Percentiles rank a stretch among this genome's conserved stretches.
phyloP scores from a whole-genome alignment of 2,329 filamentous ascomycete species.

The Colletotrichum echinochloae region DNA sequence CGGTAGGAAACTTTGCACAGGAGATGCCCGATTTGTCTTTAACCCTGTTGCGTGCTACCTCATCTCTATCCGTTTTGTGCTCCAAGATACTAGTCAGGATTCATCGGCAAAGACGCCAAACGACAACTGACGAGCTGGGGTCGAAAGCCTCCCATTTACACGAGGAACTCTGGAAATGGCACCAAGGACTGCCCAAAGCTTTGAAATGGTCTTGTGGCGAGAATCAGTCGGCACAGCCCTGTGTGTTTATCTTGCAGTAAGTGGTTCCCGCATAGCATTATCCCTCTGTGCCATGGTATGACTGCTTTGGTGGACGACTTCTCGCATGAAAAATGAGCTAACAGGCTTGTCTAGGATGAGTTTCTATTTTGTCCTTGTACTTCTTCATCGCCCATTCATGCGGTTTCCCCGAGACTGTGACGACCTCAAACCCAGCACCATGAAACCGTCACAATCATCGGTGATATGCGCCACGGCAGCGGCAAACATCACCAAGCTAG shows the following conservation, averaged over 20 bases:
- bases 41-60: background rate
- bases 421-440: background rate
- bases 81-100: slow-evolving; percentile 7
- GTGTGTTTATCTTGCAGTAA: slow-evolving; percentile 25
- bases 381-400: slow-evolving; percentile 30
- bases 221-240: background rate
- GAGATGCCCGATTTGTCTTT: background rate
- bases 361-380: slow-evolving; percentile 19
- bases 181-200: background rate
- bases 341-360: background rate
- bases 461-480: slow-evolving; percentile 8
- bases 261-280: background rate
- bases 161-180: slow-evolving; percentile 20
- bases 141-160: background rate
- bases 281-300: background rate
- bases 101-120: background rate
- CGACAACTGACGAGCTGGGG: background rate
- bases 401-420: background rate
- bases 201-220: background rate
- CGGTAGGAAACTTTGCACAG: background rate
- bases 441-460: background rate
- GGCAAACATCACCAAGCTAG: slow-evolving; percentile 10
- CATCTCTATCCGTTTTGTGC: slow-evolving; percentile 3
- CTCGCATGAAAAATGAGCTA: background rate
- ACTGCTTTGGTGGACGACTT: background rate